Percentiles rank a stretch among this genome's conserved stretches.
Conservation (phyloP, 192 early-diverging fungal genomes). For the Entomortierella parvispora region DNA sequence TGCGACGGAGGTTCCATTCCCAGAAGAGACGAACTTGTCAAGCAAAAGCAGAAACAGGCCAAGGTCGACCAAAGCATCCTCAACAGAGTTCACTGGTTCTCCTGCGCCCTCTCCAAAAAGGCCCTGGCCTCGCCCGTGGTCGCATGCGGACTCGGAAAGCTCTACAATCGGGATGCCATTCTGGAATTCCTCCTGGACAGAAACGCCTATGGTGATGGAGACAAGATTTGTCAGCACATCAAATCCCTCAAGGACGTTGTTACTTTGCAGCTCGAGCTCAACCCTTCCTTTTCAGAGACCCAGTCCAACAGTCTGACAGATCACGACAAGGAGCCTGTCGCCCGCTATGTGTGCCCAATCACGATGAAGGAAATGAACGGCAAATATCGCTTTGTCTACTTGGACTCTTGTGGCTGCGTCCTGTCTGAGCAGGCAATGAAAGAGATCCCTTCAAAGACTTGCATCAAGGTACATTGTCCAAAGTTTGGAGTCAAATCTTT, state of each 20-base stretch:
- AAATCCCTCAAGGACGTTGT: constrained; percentile 76
- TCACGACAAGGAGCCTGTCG: constrained; percentile 61
- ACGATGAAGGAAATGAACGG: constrained; percentile 90
- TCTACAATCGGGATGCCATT: constrained; percentile 87
- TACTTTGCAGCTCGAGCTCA: constrained; percentile 72
- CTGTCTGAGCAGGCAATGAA: constrained; percentile 82
- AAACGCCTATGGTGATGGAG: constrained; percentile 80
- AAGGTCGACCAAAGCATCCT: constrained; percentile 73
- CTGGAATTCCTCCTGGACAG: constrained; percentile 80
- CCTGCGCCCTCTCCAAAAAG: constrained; percentile 85
- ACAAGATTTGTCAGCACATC: constrained; percentile 79
- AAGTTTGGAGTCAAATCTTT: constrained; percentile 1
- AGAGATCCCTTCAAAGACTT: constrained; percentile 69
- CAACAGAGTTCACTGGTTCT: constrained; percentile 72
- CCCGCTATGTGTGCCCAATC: constrained; percentile 81
- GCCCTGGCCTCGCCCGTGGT: constrained; percentile 68
- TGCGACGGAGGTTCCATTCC: constrained; percentile 94
- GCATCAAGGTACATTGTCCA: constrained; percentile 61
- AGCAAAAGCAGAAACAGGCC: constrained; percentile 75
- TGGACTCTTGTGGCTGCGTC: constrained; percentile 80
- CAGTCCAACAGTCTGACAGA: constrained; percentile 57
- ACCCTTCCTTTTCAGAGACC: constrained; percentile 66
- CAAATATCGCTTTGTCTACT: constrained; percentile 72
- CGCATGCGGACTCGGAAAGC: constrained; percentile 73
- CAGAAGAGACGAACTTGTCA: constrained; percentile 85